These are phyloP conservation scores for Raffaelea arxii DNA, from an alignment of 2,329 filamentous ascomycete species.

Conservation along the genomic window DNA sequence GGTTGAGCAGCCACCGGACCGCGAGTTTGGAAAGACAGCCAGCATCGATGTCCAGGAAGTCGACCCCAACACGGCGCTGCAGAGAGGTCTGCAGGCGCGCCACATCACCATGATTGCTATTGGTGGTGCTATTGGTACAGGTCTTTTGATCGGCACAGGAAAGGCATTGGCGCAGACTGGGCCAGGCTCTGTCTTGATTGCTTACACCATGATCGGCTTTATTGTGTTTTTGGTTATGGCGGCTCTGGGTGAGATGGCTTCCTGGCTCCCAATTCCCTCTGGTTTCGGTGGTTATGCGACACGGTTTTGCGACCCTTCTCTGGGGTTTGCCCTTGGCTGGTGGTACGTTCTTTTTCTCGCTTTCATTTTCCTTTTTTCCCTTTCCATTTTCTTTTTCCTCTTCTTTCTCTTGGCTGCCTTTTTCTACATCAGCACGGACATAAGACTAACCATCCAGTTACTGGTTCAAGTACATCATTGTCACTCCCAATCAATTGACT, in stretches of 20 bases:
- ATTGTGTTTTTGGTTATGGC: conserved; percentile 56
- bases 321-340: conserved; percentile 65
- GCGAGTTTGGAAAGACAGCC: too few species aligned
- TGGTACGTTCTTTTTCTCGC: conserved; percentile 5
- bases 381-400: neutral
- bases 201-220: conserved; percentile 30
- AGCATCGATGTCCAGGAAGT: neutral
- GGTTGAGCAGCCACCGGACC: too few species aligned
- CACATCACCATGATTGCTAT: conserved; percentile 3
- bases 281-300: conserved; percentile 57
- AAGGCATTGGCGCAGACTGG: neutral
- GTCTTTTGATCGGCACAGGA: neutral
- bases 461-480: conserved; percentile 33
- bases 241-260: conserved; percentile 58
- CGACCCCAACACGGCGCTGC: neutral
- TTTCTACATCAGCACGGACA: neutral
- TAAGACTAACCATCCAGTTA: conserved; percentile 17
- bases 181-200: conserved; percentile 20
- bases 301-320: conserved; percentile 47
- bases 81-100: conserved; percentile 1
- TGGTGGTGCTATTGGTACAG: neutral
- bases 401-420: neutral
- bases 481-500: conserved; percentile 27
- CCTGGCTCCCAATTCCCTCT: conserved; percentile 52
- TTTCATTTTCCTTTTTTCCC: neutral